phyloP scores from a whole-genome alignment of 2,329 filamentous ascomycete species.

The Cercospora canescens region DNA sequence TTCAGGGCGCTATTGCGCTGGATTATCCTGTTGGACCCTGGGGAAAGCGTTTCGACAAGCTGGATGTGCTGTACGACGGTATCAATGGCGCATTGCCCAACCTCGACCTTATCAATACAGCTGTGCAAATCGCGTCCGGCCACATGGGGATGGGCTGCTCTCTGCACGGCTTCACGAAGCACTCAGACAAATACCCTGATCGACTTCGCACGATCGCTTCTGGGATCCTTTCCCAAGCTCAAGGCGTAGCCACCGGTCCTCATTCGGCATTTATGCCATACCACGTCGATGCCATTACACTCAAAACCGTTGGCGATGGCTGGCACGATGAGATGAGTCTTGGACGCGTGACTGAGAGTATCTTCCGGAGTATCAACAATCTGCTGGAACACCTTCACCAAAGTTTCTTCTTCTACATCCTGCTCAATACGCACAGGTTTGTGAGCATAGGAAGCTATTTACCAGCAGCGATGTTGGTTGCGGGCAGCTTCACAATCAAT shows the following conservation, averaged over 20 bases:
- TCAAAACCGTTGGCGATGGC: slow-evolving; percentile 85
- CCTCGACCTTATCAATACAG: slow-evolving; percentile 91
- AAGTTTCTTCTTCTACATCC: slow-evolving; percentile 98
- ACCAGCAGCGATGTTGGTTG: slow-evolving; percentile 95
- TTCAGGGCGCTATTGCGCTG: slow-evolving; percentile 90
- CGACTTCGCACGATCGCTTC: slow-evolving; percentile 85
- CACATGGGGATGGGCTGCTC: slow-evolving; percentile 88
- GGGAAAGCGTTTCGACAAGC: slow-evolving; percentile 77
- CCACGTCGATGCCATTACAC: slow-evolving; percentile 91
- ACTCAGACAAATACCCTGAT: slow-evolving; percentile 75
- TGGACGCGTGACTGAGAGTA: slow-evolving; percentile 83
- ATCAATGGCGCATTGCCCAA: slow-evolving; percentile 95
- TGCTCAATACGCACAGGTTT: slow-evolving; percentile 89
- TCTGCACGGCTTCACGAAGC: slow-evolving; percentile 82
- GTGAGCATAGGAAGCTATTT: slow-evolving; percentile 98
- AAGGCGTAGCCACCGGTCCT: slow-evolving; percentile 84
- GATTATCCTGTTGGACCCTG: slow-evolving; percentile 74
- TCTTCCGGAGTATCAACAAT: slow-evolving; percentile 94
- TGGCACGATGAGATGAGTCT: slow-evolving; percentile 99
- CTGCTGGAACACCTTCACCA: slow-evolving; percentile 95
- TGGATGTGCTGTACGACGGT: slow-evolving; percentile 93
- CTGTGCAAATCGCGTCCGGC: slow-evolving; percentile 79
- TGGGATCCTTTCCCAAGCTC: slow-evolving; percentile 87
- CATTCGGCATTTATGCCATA: slow-evolving; percentile 98
- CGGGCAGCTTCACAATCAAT: slow-evolving; percentile 92